A percentile compares a stretch with the other conserved stretches of the same genome.
phyloP scores from a whole-genome alignment of 2,329 filamentous ascomycete species.

The Exophiala xenobiotica region DNA sequence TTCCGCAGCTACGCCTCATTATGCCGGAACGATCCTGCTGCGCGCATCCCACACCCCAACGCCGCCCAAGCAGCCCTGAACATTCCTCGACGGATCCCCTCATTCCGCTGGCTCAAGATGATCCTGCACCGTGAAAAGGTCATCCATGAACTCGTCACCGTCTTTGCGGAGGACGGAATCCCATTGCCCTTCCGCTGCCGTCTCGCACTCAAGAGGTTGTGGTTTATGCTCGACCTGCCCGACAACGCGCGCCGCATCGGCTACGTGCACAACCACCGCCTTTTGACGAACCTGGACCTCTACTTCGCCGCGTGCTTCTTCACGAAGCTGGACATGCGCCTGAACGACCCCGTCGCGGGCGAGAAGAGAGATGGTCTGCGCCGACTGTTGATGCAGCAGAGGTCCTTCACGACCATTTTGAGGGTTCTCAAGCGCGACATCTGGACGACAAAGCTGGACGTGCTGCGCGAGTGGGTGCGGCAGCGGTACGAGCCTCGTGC shows the following conservation, averaged over 20 bases:
- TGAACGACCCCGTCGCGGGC: slow-evolving; percentile 62
- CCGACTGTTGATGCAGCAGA: slow-evolving; percentile 61
- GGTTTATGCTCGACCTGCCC: slow-evolving; percentile 69
- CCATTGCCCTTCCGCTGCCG: slow-evolving; percentile 53
- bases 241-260: slow-evolving; percentile 56
- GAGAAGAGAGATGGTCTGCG: slow-evolving; percentile 50
- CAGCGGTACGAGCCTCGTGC: slow-evolving; percentile 52
- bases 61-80: slow-evolving; percentile 35
- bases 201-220: slow-evolving; percentile 62
- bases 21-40: slow-evolving; percentile 60
- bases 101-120: slow-evolving; percentile 68
- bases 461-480: slow-evolving; percentile 57
- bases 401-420: slow-evolving; percentile 56
- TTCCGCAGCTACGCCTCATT: slow-evolving; percentile 59
- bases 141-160: slow-evolving; percentile 62
- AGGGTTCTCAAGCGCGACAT: slow-evolving; percentile 58
- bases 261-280: slow-evolving; percentile 52
- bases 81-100: slow-evolving; percentile 56
- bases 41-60: slow-evolving; percentile 41
- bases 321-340: slow-evolving; percentile 69
- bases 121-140: slow-evolving; percentile 58
- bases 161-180: slow-evolving; percentile 59
- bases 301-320: slow-evolving; percentile 64
- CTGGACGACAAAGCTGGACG: slow-evolving; percentile 52
- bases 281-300: slow-evolving; percentile 63